Base-by-base conservation (phyloP, 805 yeast species). In the Danielozyma ontarioensis region DNA sequence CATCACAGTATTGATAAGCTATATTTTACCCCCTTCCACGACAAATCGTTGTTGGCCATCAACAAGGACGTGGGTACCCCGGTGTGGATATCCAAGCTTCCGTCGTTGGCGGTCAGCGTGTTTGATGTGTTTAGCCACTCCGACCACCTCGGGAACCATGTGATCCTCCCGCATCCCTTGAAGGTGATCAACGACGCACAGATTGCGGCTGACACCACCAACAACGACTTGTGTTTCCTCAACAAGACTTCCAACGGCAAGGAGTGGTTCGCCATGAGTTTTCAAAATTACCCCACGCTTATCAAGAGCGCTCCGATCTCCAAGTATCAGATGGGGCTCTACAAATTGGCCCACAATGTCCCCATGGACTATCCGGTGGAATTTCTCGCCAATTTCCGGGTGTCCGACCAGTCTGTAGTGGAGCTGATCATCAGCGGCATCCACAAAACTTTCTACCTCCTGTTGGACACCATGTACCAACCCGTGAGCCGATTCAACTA, bases 261-360 rank as follows among this genome's bases (percentile, higher is more conserved):
- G 1, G 66, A 64, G 42, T 89, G 96, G 95, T 85, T 74, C 63
- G 96, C 96, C 3, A 69, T 90, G 74, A 83, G 94, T 15, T 83
- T 79, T 44, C 53, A 59, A 16, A 71, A 78, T 44, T 90, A 81
- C 52, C 96, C 96, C 0, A 79, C 94, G 0, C 58, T 90, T 31
- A 87, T 90, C 6, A 75, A 77, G 35, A 74, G 86, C 5, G 93
- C 96, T 0, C 90, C 95, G 0, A 48, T 72, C 2, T 81, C 96
- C 0, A 67, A 72, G 32, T 87, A 81, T 59, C 78, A 72, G 35
- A 30, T 56, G 42, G 49, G 53, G 10, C 45, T 64, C 25, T 56
- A 55, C 41, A 53, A 54, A 27, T 33, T 52, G 13, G 53, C 51
- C 6, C 48, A 46, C 17, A 33, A 46, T 6, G 31, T 32, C 13